Percentiles rank a stretch among this genome's conserved stretches.
Conservation (phyloP, 2,329 filamentous ascomycete species). For the Nemania sp. region DNA sequence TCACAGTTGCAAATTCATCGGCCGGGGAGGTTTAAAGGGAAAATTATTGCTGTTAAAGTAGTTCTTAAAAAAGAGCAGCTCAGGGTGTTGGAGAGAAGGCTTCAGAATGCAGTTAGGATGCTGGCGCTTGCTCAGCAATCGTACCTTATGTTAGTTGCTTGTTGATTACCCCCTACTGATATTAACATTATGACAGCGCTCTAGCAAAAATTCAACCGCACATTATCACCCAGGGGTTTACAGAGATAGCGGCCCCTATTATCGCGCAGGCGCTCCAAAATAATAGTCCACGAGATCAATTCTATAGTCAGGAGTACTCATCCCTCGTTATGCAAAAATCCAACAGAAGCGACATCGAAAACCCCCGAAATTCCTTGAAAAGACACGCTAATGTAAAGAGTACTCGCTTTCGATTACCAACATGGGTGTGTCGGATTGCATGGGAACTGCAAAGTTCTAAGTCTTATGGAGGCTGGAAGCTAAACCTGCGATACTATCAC, state of each 20-base stretch:
- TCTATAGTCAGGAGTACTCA: too few relatives aligned
- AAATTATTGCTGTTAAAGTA: conserved; percentile 17
- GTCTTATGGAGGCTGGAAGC: conserved; percentile 12
- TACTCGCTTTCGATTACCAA: neutral
- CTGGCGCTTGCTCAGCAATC: conserved; percentile 28
- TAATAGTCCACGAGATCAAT: neutral
- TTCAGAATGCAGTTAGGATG: conserved; percentile 29
- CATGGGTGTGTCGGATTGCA: neutral
- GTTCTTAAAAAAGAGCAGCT: conserved; percentile 30
- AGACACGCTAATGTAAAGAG: neutral
- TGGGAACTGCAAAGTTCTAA: conserved; percentile 11
- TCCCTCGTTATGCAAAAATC: too few relatives aligned
- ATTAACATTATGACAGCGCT: conserved; percentile 22
- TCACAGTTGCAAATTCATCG: conserved; percentile 19
- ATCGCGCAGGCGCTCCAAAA: neutral
- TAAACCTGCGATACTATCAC: conserved; percentile 7
- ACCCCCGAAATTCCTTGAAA: too few relatives aligned
- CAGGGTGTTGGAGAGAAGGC: conserved; percentile 23
- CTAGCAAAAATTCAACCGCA: conserved; percentile 28
- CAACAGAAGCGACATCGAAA: too few relatives aligned
- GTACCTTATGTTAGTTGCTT: conserved; percentile 30
- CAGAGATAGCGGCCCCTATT: neutral
- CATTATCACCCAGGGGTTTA: conserved; percentile 27
- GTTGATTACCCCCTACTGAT: neutral
- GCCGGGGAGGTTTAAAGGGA: conserved; percentile 3